phyloP scores from a whole-genome alignment of 441 rosid genomes.

The Croton laevigatus region DNA sequence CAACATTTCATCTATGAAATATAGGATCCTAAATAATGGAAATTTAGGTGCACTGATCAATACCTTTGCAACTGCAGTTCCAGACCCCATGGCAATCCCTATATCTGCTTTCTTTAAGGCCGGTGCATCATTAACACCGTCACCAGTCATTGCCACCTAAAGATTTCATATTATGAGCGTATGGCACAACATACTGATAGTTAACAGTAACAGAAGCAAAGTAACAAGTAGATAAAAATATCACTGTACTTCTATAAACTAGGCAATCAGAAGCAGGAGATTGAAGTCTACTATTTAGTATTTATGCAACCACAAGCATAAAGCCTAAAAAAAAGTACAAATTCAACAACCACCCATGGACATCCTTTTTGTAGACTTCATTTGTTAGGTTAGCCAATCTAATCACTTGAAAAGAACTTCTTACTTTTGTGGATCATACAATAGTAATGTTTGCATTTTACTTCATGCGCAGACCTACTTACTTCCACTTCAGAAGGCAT shows the following conservation, averaged over 20 bases:
- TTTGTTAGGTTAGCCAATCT: conserved; percentile 7
- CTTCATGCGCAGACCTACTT: conserved; percentile 1
- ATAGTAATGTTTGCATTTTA: neutral
- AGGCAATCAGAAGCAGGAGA: neutral
- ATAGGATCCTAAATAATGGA: neutral
- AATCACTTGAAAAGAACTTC: neutral
- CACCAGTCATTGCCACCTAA: conserved; percentile 99
- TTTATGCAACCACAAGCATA: neutral
- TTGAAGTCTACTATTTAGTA: neutral
- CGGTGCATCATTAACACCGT: conserved; percentile 99
- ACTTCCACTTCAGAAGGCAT: neutral
- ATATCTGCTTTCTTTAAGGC: conserved; percentile 97
- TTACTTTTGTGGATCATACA: neutral
- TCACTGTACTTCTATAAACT: neutral
- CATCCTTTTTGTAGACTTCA: neutral
- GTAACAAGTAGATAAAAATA: neutral
- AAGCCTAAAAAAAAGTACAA: neutral
- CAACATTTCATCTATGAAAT: conserved; percentile 3
- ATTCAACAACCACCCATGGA: neutral
- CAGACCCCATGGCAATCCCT: conserved; percentile 99
- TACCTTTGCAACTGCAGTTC: conserved; percentile 99
- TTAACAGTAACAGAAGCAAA: neutral
- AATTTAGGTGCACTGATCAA: neutral
- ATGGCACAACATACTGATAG: neutral
- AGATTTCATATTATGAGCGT: conserved; percentile 18